Base-by-base conservation (phyloP, 139 green algal species). In the Gonium pectorale region DNA sequence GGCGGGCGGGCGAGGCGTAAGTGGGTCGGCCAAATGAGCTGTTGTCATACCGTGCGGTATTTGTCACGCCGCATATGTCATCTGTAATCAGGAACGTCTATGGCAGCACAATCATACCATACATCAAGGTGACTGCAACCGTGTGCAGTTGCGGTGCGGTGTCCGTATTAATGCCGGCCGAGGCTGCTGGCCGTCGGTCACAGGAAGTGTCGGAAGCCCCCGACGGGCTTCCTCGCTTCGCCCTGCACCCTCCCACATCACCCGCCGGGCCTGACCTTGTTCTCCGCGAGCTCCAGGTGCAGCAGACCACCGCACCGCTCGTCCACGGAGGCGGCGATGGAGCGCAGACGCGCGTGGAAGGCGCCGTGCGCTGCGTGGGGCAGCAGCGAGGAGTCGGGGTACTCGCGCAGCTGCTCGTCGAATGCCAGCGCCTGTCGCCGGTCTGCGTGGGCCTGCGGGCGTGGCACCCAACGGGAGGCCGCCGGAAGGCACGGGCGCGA, bases 281-380 rank as follows among this genome's bases (percentile, higher is more conserved):
- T 91, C 35, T 88, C 67, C 31, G 87, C 78, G 64, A 91, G n/a
- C 54, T 89, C 82, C 41, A 91, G 49, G 51, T 83, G 82, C 83
- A 83, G 59, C 27, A 86, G 62, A 26, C 87, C 87, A 5, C 83
- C 87, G 40, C 70, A 86, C 24, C 21, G 15, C 41, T 79, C 38
- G 70, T 91, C 87, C 70, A 91, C 83, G 26, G 37, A 27, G 2
- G 62, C 31, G 6, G 66, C 75, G 0, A 74, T 63, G 31, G 67
- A 56, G 7, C 80, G 64, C 86, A 90, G 72, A 15, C 31, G 31
- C 3, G 38, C 52, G 33, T 83, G 72, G 80, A 80, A 64, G 37
- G 44, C 33, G 11, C 59, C 19, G 26, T 75, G 86, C 56, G 86
- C 80, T 13, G 27, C 29, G 26, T 63, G 35, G 1, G 66, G 33